Percentiles rank a stretch among this genome's conserved stretches.
Evolutionary conservation across 257 asterid species (phyloP).

Genomic region (Agastache rugosa): DNA sequence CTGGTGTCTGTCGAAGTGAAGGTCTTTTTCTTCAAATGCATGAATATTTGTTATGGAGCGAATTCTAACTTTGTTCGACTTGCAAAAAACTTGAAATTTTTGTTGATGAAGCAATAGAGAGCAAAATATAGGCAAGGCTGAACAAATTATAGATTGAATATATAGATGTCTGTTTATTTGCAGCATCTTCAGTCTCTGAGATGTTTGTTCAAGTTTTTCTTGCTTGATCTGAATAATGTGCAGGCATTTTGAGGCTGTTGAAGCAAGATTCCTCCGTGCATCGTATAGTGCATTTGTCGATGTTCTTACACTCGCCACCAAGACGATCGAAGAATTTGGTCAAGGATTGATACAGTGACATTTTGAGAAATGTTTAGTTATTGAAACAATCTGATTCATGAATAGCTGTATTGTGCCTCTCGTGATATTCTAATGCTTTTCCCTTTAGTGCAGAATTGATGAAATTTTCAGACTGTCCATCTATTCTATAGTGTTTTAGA

Average conservation of each 20-base stretch:
- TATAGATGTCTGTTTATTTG: background rate
- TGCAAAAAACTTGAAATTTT: background rate
- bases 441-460: background rate
- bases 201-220: background rate
- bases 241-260: conserved; percentile 88
- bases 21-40: too few species aligned
- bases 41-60: too few species aligned
- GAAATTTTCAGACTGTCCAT: background rate
- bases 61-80: background rate
- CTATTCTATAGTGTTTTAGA: background rate
- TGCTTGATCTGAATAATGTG: conserved; percentile 12
- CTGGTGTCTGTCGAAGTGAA: too few species aligned
- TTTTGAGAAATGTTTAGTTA: conserved; percentile 9
- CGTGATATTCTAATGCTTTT: background rate
- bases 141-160: background rate
- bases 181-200: background rate
- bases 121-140: background rate
- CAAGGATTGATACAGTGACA: conserved; percentile 43
- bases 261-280: conserved; percentile 89
- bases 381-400: background rate
- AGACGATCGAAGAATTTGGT: conserved; percentile 77
- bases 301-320: conserved; percentile 77
- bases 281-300: conserved; percentile 85
- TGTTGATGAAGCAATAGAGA: background rate
- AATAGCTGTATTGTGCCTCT: background rate